These are phyloP conservation scores for Andrographis paniculata DNA, from an alignment of 305 asterid species.

Conservation along the genomic window DNA sequence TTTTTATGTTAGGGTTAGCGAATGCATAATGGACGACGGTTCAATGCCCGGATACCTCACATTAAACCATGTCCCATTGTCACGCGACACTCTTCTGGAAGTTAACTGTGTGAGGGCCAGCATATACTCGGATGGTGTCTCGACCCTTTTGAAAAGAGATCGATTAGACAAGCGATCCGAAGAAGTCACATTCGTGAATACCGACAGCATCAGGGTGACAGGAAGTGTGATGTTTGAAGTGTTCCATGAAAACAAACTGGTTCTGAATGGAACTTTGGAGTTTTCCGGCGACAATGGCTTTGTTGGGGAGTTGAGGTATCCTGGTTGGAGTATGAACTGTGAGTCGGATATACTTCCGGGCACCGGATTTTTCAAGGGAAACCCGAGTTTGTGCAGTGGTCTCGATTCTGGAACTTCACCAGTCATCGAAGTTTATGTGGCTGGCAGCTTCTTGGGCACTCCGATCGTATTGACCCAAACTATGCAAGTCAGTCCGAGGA, in stretches of 20 bases:
- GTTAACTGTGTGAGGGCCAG: constrained; percentile 50
- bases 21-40: constrained; percentile 42
- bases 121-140: constrained; percentile 46
- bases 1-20: constrained; percentile 52
- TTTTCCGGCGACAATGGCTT: neutral
- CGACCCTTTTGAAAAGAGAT: constrained; percentile 19
- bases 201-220: constrained; percentile 45
- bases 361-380: constrained; percentile 3
- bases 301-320: neutral
- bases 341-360: neutral
- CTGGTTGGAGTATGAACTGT: constrained; percentile 1
- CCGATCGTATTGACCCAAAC: neutral
- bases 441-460: neutral
- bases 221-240: constrained; percentile 46
- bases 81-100: constrained; percentile 49
- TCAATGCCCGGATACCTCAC: constrained; percentile 45
- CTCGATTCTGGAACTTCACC: neutral
- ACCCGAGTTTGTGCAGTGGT: neutral
- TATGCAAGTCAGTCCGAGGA: neutral
- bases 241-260: neutral
- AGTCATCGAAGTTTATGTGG: constrained; percentile 1
- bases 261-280: neutral
- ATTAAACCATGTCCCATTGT: constrained; percentile 46
- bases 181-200: constrained; percentile 34
- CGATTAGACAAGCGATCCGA: neutral